Evolutionary conservation across 352 stramenopile genomes (phyloP).

Genomic region (Sclerospora graminicola): DNA sequence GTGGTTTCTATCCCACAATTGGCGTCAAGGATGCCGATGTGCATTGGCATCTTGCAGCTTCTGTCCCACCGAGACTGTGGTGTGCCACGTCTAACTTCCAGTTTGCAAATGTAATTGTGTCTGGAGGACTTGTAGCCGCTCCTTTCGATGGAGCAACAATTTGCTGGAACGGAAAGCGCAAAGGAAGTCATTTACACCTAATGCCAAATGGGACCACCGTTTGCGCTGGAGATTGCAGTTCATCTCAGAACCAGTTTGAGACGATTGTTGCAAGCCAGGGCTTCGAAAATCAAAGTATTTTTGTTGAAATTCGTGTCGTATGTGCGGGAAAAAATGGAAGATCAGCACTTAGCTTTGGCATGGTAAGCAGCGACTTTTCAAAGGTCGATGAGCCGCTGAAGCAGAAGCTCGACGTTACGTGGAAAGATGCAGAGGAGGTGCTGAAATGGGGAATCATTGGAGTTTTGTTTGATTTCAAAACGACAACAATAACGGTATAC

Average conservation of each 20-base stretch:
- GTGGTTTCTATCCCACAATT: constrained; percentile 42
- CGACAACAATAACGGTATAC: constrained; percentile 41
- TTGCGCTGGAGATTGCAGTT: constrained; percentile 41
- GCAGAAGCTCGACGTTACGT: constrained; percentile 28
- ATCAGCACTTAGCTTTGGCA: constrained; percentile 38
- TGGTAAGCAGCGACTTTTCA: constrained; percentile 32
- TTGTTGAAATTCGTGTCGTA: constrained; percentile 49
- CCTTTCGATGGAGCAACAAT: constrained; percentile 52
- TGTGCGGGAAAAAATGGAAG: constrained; percentile 34
- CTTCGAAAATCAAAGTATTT: constrained; percentile 43
- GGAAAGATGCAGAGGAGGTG: constrained; percentile 25
- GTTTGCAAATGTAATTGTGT: constrained; percentile 47
- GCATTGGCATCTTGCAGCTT: constrained; percentile 47
- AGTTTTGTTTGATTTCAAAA: constrained; percentile 71
- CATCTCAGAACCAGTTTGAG: constrained; percentile 35
- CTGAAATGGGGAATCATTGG: constrained; percentile 38
- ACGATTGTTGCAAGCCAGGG: constrained; percentile 43
- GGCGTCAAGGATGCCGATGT: constrained; percentile 50
- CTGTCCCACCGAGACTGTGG: constrained; percentile 56
- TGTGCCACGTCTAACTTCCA: constrained; percentile 33
- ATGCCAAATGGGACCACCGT: constrained; percentile 41
- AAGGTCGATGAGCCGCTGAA: constrained; percentile 12
- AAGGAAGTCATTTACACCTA: constrained; percentile 39
- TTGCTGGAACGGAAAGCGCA: constrained; percentile 49
- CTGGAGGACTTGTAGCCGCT: constrained; percentile 46